These are phyloP conservation scores for Ascoidea rubescens DNA, from an alignment of 805 yeast genomes.

Conservation along the genomic window DNA sequence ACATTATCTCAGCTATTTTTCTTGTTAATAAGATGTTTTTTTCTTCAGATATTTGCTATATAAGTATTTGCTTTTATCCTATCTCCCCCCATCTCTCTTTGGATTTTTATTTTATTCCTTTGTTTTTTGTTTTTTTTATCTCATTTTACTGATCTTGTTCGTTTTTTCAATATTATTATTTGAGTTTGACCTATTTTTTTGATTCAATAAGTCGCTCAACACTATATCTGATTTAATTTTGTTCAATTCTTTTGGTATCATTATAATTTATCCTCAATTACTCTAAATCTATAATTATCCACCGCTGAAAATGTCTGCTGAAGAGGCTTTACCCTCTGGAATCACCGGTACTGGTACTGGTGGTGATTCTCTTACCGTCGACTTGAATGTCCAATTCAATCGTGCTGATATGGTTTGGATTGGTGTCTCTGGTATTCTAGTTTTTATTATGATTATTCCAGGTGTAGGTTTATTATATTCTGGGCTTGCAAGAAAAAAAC, in stretches of 20 bases:
- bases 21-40: no score
- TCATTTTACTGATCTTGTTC: no score
- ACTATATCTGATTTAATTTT: background rate
- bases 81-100: background rate
- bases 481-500: conserved; percentile 88
- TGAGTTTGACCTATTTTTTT: background rate
- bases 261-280: no score
- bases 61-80: background rate
- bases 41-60: no score
- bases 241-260: no score
- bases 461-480: conserved; percentile 91
- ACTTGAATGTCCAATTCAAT: conserved; percentile 59
- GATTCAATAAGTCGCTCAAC: background rate
- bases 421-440: conserved; percentile 62
- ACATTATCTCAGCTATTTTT: no score
- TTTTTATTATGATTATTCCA: conserved; percentile 84
- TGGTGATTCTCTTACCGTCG: conserved; percentile 62
- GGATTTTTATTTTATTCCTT: no score
- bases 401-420: conserved; percentile 79
- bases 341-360: conserved; percentile 58
- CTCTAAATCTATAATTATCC: no score
- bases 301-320: conserved; percentile 15
- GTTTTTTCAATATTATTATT: no score
- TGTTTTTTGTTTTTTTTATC: no score
- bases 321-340: conserved; percentile 21